These are phyloP conservation scores for Favolaschia claudopus DNA, from an alignment of 768 basidiomycete species.

Conservation along the genomic window DNA sequence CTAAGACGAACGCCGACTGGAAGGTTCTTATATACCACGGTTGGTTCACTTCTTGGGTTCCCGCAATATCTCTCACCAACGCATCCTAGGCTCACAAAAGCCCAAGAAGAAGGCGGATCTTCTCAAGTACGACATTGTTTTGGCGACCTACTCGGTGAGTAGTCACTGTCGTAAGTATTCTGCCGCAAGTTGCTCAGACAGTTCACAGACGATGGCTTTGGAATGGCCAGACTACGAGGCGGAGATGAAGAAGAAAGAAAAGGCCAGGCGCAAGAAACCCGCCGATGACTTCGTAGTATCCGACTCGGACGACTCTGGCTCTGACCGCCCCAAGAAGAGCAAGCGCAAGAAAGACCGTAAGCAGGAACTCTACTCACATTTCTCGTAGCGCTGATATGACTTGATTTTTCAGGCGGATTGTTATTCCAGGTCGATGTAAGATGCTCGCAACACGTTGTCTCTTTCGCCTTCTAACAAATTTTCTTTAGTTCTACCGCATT, in stretches of 20 bases:
- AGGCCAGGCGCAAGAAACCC: conserved; percentile 34
- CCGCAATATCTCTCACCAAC: background rate
- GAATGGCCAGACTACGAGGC: conserved; percentile 67
- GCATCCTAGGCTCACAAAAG: conserved; percentile 50
- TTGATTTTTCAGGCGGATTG: conserved; percentile 45
- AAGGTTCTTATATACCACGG: conserved; percentile 72
- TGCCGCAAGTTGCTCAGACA: background rate
- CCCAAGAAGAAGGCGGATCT: conserved; percentile 57
- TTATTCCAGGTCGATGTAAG: conserved; percentile 59
- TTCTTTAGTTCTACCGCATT: conserved; percentile 58
- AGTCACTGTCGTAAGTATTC: background rate
- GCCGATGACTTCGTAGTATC: conserved; percentile 42
- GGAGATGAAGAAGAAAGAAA: conserved; percentile 52
- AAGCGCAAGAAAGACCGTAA: conserved; percentile 44
- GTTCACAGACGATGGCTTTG: conserved; percentile 56
- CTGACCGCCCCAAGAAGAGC: conserved; percentile 32
- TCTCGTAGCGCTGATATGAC: too few species aligned
- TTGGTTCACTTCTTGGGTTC: conserved; percentile 19
- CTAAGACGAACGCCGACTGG: conserved; percentile 57
- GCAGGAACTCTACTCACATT: too few species aligned
- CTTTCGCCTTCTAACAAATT: background rate
- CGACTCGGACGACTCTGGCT: conserved; percentile 43
- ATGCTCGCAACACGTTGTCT: background rate
- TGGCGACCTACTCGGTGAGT: conserved; percentile 61
- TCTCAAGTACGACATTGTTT: conserved; percentile 63